A percentile compares a stretch with the other conserved stretches of the same genome.
phyloP scores from a whole-genome alignment of 2,329 filamentous ascomycete species.

The Fusarium sp. region DNA sequence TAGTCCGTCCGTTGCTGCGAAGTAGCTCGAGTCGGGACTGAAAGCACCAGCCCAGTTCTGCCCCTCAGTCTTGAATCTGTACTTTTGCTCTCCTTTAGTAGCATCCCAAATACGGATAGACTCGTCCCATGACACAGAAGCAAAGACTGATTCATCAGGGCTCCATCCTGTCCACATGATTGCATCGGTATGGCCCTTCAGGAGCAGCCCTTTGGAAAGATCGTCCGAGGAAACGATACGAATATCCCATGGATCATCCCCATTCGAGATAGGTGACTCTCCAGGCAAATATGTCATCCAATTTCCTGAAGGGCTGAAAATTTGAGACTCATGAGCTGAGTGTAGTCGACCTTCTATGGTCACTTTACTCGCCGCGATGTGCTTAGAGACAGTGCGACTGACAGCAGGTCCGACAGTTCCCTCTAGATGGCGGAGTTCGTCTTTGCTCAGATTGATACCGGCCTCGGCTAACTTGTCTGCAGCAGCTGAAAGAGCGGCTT shows the following conservation, averaged over 20 bases:
- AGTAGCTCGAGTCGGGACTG: slow-evolving; percentile 1
- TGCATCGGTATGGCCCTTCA: slow-evolving; percentile 8
- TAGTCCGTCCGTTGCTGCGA: slow-evolving; percentile 1
- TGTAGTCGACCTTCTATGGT: neutral
- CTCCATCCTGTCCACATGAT: slow-evolving; percentile 27
- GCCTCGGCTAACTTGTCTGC: neutral
- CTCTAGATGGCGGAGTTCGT: neutral
- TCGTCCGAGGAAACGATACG: neutral
- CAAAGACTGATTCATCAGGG: slow-evolving; percentile 11
- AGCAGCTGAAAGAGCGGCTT: neutral
- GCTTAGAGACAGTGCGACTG: neutral
- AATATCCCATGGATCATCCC: neutral
- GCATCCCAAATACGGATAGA: slow-evolving; percentile 22
- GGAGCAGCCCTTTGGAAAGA: neutral
- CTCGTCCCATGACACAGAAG: slow-evolving; percentile 19
- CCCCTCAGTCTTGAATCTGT: slow-evolving; percentile 4
- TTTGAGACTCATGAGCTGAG: neutral
- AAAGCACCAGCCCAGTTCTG: slow-evolving; percentile 21
- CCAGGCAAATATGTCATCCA: slow-evolving; percentile 2
- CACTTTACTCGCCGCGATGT: neutral
- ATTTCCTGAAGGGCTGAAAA: slow-evolving; percentile 14
- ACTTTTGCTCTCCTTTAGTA: neutral
- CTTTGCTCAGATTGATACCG: neutral
- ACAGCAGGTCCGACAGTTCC: neutral
- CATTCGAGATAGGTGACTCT: neutral